phyloP scores from a whole-genome alignment of 208 protist species.

The Borovskyia barvae region DNA sequence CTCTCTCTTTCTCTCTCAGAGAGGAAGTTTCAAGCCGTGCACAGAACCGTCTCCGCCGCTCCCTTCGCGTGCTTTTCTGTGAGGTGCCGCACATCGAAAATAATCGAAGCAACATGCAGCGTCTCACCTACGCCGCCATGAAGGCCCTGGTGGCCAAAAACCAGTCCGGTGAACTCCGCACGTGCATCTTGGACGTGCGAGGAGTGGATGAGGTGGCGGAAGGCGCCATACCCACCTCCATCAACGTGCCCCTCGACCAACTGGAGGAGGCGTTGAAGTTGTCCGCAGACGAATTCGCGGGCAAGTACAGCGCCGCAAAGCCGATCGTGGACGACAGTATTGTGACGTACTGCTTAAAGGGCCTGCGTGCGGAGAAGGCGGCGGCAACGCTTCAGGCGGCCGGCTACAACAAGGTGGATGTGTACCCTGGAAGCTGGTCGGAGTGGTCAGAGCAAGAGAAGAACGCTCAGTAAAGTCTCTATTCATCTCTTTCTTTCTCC shows the following conservation, averaged over 20 bases:
- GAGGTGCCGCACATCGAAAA: no score
- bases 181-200: slow-evolving; percentile 66
- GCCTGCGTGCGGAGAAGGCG: slow-evolving; percentile 53
- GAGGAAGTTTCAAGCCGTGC: no score
- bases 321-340: slow-evolving; percentile 41
- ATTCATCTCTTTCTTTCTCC: slow-evolving; percentile 6
- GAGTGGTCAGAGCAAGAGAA: slow-evolving; percentile 63
- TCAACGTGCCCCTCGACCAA: slow-evolving; percentile 64
- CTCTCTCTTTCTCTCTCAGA: no score
- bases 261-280: slow-evolving; percentile 44
- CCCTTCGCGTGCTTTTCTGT: no score
- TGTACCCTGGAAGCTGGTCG: slow-evolving; percentile 73
- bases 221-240: slow-evolving; percentile 53
- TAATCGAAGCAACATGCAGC: slow-evolving; percentile 35
- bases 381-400: slow-evolving; percentile 25
- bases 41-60: no score
- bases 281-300: slow-evolving; percentile 40
- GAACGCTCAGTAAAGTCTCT: not conserved
- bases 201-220: slow-evolving; percentile 44
- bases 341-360: slow-evolving; percentile 69
- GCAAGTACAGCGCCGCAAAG: slow-evolving; percentile 35
- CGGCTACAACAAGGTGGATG: slow-evolving; percentile 58
- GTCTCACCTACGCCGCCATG: slow-evolving; percentile 55
- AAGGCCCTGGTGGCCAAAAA: slow-evolving; percentile 53
- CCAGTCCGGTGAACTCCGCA: slow-evolving; percentile 28